Conservation (phyloP, 1,284 basidiomycete species). For the Heterobasidion annosum region DNA sequence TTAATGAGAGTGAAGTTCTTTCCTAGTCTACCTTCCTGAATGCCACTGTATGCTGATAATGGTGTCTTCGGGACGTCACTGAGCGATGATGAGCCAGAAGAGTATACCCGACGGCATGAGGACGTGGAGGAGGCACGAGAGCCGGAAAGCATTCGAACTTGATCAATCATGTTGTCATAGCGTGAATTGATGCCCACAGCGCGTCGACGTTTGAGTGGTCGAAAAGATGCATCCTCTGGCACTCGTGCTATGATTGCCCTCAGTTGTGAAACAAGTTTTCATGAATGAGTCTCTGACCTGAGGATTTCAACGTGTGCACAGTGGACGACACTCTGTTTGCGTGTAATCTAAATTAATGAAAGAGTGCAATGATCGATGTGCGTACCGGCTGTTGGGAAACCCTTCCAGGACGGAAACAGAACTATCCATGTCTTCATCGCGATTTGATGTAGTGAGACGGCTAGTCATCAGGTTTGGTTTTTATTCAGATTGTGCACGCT, state of each 20-base stretch:
- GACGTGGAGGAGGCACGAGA: conserved; percentile 14
- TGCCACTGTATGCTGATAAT: conserved; percentile 27
- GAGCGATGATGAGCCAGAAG: conserved; percentile 35
- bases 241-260: not conserved
- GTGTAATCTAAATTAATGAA: not conserved
- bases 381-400: conserved; percentile 5
- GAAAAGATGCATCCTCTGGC: not conserved
- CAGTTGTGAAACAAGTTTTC: not conserved
- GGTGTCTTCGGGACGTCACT: conserved; percentile 34
- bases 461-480: not conserved
- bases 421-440: not conserved
- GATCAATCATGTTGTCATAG: conserved; percentile 57
- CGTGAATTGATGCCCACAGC: conserved; percentile 44
- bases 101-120: conserved; percentile 22
- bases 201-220: conserved; percentile 33
- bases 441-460: not conserved
- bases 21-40: conserved; percentile 24
- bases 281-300: not conserved
- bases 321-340: conserved; percentile 1
- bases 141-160: conserved; percentile 31
- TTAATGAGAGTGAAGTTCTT: conserved; percentile 35
- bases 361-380: not conserved
- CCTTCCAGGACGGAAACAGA: not conserved
- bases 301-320: not conserved
- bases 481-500: too few species aligned